These are phyloP conservation scores for Marasmius fiardii DNA, from an alignment of 1,284 basidiomycete species.

Conservation along the genomic window DNA sequence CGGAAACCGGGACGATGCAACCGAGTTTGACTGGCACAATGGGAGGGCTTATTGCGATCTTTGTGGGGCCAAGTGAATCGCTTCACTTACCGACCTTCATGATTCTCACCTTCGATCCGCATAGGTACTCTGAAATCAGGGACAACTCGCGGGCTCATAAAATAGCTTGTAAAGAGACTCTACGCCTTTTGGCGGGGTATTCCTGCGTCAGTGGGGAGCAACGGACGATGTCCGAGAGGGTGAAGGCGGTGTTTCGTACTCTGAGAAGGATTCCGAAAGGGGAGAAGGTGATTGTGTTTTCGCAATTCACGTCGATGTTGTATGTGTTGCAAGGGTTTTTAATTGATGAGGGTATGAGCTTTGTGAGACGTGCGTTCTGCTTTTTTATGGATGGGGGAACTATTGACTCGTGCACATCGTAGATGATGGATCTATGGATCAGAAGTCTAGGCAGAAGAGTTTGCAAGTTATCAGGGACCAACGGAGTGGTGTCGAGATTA, in stretches of 20 bases:
- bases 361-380: constrained; percentile 45
- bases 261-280: neutral
- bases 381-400: neutral
- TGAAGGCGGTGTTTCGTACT: neutral
- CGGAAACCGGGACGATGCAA: neutral
- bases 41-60: neutral
- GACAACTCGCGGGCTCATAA: neutral
- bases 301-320: constrained; percentile 56
- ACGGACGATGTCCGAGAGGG: neutral
- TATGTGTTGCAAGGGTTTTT: constrained; percentile 55
- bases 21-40: neutral
- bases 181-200: neutral
- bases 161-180: neutral
- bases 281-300: constrained; percentile 51
- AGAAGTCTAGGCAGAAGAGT: constrained; percentile 40
- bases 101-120: neutral
- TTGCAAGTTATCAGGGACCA: constrained; percentile 40
- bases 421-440: constrained; percentile 51
- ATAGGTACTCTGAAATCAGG: neutral
- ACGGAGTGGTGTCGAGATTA: constrained; percentile 34
- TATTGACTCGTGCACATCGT: neutral
- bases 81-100: neutral
- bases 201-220: neutral
- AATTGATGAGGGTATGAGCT: constrained; percentile 33
- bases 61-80: neutral